These are phyloP conservation scores for Mycena galericulata DNA, from an alignment of 768 basidiomycete species.

Conservation along the genomic window DNA sequence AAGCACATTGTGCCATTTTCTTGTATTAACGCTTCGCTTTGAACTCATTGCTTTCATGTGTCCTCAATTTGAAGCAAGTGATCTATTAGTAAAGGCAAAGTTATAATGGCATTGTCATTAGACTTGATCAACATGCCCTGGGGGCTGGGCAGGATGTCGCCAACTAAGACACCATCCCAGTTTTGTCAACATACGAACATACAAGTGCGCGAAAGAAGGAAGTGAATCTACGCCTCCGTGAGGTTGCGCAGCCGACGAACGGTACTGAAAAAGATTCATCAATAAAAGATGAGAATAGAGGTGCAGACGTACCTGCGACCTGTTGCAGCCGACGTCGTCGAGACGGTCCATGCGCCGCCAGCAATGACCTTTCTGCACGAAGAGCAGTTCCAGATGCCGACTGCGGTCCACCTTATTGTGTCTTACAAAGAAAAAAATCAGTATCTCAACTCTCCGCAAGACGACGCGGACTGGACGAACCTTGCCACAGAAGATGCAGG, in stretches of 20 bases:
- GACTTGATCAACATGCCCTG: no score
- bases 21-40: no score
- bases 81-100: no score
- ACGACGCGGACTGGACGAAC: slow-evolving; percentile 55
- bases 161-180: no score
- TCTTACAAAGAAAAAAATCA: slow-evolving; percentile 79
- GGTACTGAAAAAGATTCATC: slow-evolving; percentile 66
- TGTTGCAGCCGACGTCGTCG: slow-evolving; percentile 97
- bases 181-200: slow-evolving; percentile 35
- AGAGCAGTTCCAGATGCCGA: slow-evolving; percentile 98
- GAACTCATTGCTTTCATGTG: no score
- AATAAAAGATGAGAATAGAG: slow-evolving; percentile 13
- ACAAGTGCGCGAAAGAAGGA: slow-evolving; percentile 33
- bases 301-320: slow-evolving; percentile 85
- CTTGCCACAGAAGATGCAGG: slow-evolving; percentile 99
- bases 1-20: no score
- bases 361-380: slow-evolving; percentile 98
- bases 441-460: slow-evolving; percentile 4
- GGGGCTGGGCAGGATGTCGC: no score
- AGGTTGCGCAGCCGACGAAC: slow-evolving; percentile 96
- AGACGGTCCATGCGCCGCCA: slow-evolving; percentile 98
- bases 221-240: slow-evolving; percentile 81
- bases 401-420: slow-evolving; percentile 94
- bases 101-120: no score
- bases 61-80: no score